Conservation (phyloP, 1,284 basidiomycete species). For the Leccinum fallax region DNA sequence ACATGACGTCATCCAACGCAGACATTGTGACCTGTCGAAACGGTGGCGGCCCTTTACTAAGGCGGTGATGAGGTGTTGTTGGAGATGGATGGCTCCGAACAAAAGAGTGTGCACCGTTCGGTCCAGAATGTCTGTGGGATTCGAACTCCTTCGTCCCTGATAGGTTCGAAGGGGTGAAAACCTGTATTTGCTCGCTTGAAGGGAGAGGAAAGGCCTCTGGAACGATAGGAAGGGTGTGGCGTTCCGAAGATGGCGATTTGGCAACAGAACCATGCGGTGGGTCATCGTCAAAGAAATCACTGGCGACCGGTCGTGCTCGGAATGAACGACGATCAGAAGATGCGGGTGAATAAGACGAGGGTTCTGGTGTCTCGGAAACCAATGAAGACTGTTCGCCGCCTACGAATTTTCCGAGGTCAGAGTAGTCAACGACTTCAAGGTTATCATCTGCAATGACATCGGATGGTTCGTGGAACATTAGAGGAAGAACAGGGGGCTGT, state of each 20-base stretch:
- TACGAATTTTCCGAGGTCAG: slow-evolving; percentile 70
- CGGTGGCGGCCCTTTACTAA: slow-evolving; percentile 34
- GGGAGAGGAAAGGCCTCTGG: slow-evolving; percentile 18
- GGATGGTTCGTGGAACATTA: slow-evolving; percentile 47
- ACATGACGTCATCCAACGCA: slow-evolving; percentile 83
- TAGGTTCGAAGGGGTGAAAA: slow-evolving; percentile 1
- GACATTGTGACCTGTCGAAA: slow-evolving; percentile 75
- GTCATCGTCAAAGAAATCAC: slow-evolving; percentile 67
- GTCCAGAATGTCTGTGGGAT: slow-evolving; percentile 18
- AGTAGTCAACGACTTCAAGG: slow-evolving; percentile 76
- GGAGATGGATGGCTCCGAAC: slow-evolving; percentile 23
- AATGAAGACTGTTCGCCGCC: slow-evolving; percentile 37
- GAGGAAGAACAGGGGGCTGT: slow-evolving; percentile 33
- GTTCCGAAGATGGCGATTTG: slow-evolving; percentile 32
- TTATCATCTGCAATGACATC: slow-evolving; percentile 55
- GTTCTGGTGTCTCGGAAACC: slow-evolving; percentile 15
- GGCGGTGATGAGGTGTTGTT: slow-evolving; percentile 27
- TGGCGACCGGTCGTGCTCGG: slow-evolving; percentile 54
- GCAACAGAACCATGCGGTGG: slow-evolving; percentile 39
- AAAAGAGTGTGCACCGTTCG: slow-evolving; percentile 20
- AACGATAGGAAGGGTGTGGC: slow-evolving; percentile 18
- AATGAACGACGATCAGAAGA: slow-evolving; percentile 23
- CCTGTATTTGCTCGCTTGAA: slow-evolving; percentile 14
- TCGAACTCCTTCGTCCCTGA: slow-evolving; percentile 24
- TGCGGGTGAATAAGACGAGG: slow-evolving; percentile 20